Conservation (phyloP, 129 eudicot species). For the Kitagawia praeruptora region DNA sequence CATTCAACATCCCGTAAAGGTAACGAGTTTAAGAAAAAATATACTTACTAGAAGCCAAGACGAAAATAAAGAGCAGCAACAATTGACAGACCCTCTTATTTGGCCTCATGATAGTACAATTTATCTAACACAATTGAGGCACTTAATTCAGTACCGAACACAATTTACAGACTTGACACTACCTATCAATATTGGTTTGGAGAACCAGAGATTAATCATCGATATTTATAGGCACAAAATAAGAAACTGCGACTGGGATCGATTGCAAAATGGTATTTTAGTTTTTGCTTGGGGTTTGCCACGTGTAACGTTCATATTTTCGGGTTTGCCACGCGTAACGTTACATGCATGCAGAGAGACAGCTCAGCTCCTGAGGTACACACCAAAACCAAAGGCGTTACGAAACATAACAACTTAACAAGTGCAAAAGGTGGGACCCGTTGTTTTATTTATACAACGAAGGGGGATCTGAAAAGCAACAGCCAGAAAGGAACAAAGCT, state of each 20-base stretch:
- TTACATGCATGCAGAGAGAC: no score
- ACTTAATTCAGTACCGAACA: neutral
- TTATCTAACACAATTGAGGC: neutral
- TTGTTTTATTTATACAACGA: no score
- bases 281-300: no score
- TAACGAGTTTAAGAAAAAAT: neutral
- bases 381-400: neutral
- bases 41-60: slow-evolving; percentile 7
- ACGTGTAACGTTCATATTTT: no score
- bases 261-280: neutral
- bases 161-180: neutral
- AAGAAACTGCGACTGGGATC: neutral
- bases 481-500: no score
- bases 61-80: neutral
- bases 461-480: no score
- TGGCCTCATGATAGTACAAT: neutral
- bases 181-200: neutral
- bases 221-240: neutral
- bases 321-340: no score
- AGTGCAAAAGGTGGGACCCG: no score
- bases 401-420: neutral
- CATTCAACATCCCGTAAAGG: no score
- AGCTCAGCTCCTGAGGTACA: neutral
- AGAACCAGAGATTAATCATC: neutral
- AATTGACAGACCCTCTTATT: neutral